Evolutionary conservation across 768 basidiomycete genomes (phyloP), one percentile per base, ranked within the genome.

Genomic region (Pulveroboletus sp.): DNA sequence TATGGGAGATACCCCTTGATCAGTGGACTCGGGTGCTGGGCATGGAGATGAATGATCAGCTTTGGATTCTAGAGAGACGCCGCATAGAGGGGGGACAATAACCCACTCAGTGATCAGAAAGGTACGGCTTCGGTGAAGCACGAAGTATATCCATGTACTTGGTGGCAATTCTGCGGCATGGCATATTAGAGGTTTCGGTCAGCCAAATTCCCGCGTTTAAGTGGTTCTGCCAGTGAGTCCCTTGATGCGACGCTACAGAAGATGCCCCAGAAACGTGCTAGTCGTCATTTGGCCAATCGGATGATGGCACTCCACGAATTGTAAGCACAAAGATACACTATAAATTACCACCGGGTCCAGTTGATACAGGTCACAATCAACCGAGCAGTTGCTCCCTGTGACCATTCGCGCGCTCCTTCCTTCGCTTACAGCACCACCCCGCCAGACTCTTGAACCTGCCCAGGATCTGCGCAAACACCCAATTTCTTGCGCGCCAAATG

Each of bases 41-140:
- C 47, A 68, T 80, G 65, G 63, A 68, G 52, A 69, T 62, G 51
- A 60, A 48, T 29, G 67, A 73, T 42, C 69, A 70, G 44, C 61
- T 83, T 41, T 81, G 79, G 77, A 76, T 82, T 34, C 51, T 82
- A 32, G 73, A 75, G 52, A 64, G 72, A 53, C 50, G 45, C 29
- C 8, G 40, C 12, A 20, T 42, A 27, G 17, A 17, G 11, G 27
- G 3, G 16, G 24, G 12, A 41, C 27, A 9, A 29, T 29, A 29
- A 29, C 2, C 27, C 27, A 9, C 27, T 29, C n/a, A n/a, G n/a
- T 29, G 27, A 29, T 29, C 8, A 29, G 12, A 29, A 29, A 9
- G 27, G 25, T n/a, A n/a, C n/a, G n/a, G n/a, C n/a, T n/a, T 9
- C 27, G 27, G 2, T 9, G 12, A 29, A 9, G 27, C 12, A 29